Evolutionary conservation across 208 protist species (phyloP), one percentile per base, ranked within the genome.

Genomic region (Acanthamoeba healyi): DNA sequence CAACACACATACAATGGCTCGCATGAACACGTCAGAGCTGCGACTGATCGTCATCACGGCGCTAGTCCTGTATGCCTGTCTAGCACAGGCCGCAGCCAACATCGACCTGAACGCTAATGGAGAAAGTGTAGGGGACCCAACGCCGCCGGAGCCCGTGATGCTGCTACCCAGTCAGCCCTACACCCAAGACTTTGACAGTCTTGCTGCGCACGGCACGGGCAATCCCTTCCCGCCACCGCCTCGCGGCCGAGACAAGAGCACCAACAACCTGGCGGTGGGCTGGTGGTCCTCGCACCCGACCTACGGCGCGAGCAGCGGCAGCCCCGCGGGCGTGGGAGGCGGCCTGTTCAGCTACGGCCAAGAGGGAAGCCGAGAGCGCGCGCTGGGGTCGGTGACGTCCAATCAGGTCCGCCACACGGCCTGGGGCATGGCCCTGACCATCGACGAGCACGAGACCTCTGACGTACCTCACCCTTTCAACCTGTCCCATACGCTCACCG

Each of bases 311-410:
- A 79, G 70, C 70, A 79, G 6, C 40, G 70, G 70, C 14, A 19
- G n/a, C 7, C 32, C n/a, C 9, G 4, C 29, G 1, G 26, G 61
- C 61, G 14, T 74, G 70, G 70, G 70, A 19, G 70, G 70, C 0
- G 70, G 67, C 19, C 7, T 79, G n/a, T 79, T 79, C 38, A 79
- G 70, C 70, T 79, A 79, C 36, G 70, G 70, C 6, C n/a, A 49
- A 38, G 38, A 79, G 9, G 70, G 36, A 0, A 79, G 70, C 24
- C 17, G 19, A 22, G 70, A 79, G 36, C 70, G 70, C 6, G 70
- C 70, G 19, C 36, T 79, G 17, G 70, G 70, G 34, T 79, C 70
- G 19, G 15, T 40, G 17, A 49, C 70, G 24, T 79, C 70, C 22
- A 79, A 79, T 38, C 32, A 79, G 34, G 38, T 79, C 24, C 32